Percentiles rank a stretch among this genome's conserved stretches.
phyloP scores from a whole-genome alignment of 306 rosid species.

The Fragaria nilgerrensis region DNA sequence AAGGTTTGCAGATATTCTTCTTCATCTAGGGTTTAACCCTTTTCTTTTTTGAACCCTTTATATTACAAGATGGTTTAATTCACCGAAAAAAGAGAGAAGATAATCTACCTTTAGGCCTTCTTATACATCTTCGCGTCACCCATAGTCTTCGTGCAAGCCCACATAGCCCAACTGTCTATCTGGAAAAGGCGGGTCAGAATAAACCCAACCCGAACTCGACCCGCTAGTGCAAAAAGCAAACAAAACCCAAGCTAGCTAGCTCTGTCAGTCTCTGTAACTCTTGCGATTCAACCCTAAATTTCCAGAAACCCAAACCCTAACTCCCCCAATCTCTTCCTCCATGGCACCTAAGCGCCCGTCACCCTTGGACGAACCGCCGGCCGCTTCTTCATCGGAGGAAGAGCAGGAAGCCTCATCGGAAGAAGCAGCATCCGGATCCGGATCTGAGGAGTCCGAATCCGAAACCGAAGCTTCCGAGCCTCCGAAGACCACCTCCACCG shows the following conservation, averaged over 20 bases:
- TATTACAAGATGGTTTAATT: too few species aligned
- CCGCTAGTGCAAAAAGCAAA: not conserved
- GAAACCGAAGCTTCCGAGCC: not conserved
- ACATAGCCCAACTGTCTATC: too few species aligned
- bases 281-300: too few species aligned
- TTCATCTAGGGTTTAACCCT: not conserved
- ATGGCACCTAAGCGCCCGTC: conserved; percentile 73
- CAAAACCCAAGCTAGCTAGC: not conserved
- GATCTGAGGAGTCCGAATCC: not conserved
- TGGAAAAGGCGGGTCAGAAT: too few species aligned
- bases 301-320: conserved; percentile 24
- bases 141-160: too few species aligned
- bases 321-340: not conserved
- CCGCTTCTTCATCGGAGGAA: conserved; percentile 50
- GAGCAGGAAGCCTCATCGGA: conserved; percentile 34
- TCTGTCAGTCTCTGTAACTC: too few species aligned
- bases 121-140: too few species aligned
- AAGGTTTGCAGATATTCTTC: not conserved
- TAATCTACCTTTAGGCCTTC: too few species aligned
- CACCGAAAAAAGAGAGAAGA: too few species aligned
- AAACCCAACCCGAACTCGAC: not conserved
- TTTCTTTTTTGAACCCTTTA: too few species aligned
- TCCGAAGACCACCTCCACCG: conserved; percentile 12
- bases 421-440: conserved; percentile 20
- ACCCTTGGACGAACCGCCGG: conserved; percentile 66